These are phyloP conservation scores for Taxillus chinensis DNA, from an alignment of 164 flowering plant genomes.

Conservation along the genomic window DNA sequence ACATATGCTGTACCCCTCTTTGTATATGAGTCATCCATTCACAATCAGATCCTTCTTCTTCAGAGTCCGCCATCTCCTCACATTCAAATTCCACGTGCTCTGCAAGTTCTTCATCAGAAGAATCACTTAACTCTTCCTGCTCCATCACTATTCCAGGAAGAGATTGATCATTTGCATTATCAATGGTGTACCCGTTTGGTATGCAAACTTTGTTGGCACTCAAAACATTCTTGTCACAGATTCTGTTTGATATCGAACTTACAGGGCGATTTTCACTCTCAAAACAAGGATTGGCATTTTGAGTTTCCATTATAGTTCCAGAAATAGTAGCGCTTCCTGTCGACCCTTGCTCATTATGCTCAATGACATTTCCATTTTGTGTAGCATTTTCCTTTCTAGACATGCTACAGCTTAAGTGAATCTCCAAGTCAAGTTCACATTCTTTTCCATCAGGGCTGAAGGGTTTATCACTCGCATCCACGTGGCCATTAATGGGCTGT, in stretches of 20 bases:
- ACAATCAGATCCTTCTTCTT: constrained; percentile 50
- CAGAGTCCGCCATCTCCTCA: constrained; percentile 95
- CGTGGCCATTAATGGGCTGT: constrained; percentile 7
- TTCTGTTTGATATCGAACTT: constrained; percentile 5
- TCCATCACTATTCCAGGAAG: constrained; percentile 90
- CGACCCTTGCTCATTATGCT: constrained; percentile 10
- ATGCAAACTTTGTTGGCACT: constrained; percentile 12
- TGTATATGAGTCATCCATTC: constrained; percentile 27
- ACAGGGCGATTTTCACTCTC: constrained; percentile 2
- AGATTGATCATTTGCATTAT: constrained; percentile 36
- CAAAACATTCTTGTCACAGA: constrained; percentile 7
- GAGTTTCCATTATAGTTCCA: constrained; percentile 5
- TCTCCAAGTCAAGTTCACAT: constrained; percentile 65
- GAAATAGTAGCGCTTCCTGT: constrained; percentile 6
- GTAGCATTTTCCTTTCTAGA: constrained; percentile 25
- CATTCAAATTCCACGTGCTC: constrained; percentile 89
- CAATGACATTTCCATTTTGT: constrained; percentile 12
- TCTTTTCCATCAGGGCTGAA: constrained; percentile 22
- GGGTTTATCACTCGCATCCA: constrained; percentile 8
- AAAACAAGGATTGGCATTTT: background rate
- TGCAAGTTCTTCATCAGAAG: constrained; percentile 85
- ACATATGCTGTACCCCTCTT: constrained; percentile 34
- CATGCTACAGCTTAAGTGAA: constrained; percentile 47
- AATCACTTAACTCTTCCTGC: constrained; percentile 94
- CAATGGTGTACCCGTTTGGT: constrained; percentile 15